phyloP scores from a whole-genome alignment of 2,329 filamentous ascomycete genomes.

The Grosmannia huntii region DNA sequence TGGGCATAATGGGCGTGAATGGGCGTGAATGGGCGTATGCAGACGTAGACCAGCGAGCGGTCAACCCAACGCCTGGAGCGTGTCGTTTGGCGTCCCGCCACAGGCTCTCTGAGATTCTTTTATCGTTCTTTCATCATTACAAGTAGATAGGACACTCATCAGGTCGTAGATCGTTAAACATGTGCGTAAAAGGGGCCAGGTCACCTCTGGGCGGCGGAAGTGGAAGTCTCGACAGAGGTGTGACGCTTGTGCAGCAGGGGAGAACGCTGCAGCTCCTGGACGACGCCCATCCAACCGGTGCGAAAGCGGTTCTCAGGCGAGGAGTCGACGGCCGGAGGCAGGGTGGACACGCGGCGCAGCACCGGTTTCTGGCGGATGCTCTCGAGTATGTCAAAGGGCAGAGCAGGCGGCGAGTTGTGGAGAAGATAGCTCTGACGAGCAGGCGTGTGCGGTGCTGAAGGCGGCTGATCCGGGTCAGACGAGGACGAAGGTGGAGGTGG shows the following conservation, averaged over 20 bases:
- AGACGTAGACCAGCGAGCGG: background rate
- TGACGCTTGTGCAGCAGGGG: conserved; percentile 48
- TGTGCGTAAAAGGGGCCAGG: background rate
- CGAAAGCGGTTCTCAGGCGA: conserved; percentile 33
- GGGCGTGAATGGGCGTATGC: background rate
- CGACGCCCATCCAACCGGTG: conserved; percentile 49
- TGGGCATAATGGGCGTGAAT: background rate
- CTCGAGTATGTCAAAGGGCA: conserved; percentile 31
- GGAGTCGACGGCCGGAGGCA: conserved; percentile 24
- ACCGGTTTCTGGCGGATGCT: conserved; percentile 32
- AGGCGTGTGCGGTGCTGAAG: background rate
- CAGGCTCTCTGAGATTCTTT: background rate
- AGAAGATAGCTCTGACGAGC: background rate
- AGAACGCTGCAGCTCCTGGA: conserved; percentile 48
- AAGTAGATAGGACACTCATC: too few relatives aligned
- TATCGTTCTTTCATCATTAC: background rate
- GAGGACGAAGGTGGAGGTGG: background rate
- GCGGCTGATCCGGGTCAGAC: background rate
- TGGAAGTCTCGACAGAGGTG: conserved; percentile 40
- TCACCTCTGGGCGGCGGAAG: background rate
- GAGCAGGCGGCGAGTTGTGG: conserved; percentile 14
- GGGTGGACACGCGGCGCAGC: conserved; percentile 39
- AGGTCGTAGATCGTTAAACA: background rate
- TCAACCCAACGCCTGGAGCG: background rate
- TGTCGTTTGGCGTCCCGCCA: background rate